Evolutionary conservation across 768 basidiomycete species (phyloP).

Genomic region (Hirschioporus abietinus): DNA sequence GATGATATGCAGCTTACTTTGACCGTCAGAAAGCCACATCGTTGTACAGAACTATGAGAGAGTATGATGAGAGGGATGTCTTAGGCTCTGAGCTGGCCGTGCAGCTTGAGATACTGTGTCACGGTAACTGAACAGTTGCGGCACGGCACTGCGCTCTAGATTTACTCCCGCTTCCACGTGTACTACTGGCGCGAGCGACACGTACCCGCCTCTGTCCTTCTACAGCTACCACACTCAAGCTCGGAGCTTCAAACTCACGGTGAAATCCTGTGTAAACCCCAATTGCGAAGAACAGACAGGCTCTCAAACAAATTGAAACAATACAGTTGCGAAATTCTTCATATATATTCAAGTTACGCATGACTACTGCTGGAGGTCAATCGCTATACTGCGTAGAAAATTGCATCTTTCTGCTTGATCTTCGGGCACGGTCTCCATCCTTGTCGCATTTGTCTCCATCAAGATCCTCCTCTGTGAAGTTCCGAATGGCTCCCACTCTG

Average conservation of each 20-base stretch:
- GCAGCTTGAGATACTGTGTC: background rate
- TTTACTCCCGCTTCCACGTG: no score
- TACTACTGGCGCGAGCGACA: no score
- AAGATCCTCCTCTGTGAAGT: slow-evolving; percentile 5
- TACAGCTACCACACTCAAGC: no score
- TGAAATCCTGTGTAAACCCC: no score
- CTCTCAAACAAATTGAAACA: no score
- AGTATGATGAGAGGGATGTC: background rate
- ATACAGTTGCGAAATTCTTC: no score
- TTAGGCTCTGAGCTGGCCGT: background rate
- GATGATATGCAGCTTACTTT: slow-evolving; percentile 28
- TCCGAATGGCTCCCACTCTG: slow-evolving; percentile 6
- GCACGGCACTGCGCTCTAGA: no score
- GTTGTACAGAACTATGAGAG: background rate
- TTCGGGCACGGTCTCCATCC: slow-evolving; percentile 8
- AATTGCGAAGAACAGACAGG: no score
- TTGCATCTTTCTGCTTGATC: slow-evolving; percentile 9
- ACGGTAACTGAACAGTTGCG: background rate
- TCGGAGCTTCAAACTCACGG: no score
- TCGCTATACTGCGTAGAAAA: slow-evolving; percentile 7
- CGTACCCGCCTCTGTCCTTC: no score
- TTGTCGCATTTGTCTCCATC: slow-evolving; percentile 11
- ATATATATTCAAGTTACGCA: no score
- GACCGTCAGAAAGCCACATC: slow-evolving; percentile 53
- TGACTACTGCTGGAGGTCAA: slow-evolving; percentile 8